Base-by-base conservation (phyloP, 2,329 filamentous ascomycete species). In the Calonectria pseudoturangicola region DNA sequence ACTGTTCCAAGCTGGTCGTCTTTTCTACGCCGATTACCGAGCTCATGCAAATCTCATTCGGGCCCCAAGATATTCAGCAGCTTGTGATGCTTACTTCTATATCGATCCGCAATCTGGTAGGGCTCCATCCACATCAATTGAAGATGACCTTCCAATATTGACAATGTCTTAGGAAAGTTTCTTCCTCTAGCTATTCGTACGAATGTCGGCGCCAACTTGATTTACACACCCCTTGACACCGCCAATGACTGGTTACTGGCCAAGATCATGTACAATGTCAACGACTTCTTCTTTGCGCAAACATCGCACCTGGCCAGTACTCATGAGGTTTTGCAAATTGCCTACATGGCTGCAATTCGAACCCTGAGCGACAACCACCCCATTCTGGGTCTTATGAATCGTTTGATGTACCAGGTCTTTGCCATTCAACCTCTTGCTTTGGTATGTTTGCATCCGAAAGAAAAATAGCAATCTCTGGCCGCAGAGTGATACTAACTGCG, bases 191-290 rank as follows among this genome's bases (percentile, higher is more conserved):
- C 54, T 9, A 58, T 58, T 27, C 54, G 54, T 25, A 58, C 54
- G 6, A 58, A 58, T 8, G 54, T 58, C n/a, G 54, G 54, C 7
- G 54, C 54, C 21, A 58, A 41, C 54, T n/a, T 58, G 33, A 41
- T 58, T 41, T 58, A 58, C n/a, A 58, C 54, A 9, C 54, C 54
- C 3, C 47, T 43, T 16, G 63, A 66, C 7, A 41, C 12, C 13
- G 25, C 63, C 1, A 66, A 54, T 21, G 63, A 66, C 8, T 66
- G 63, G 63, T 21, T 66, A 28, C 30, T 66, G 33, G 63, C 63
- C 10, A 66, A 66, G 63, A 54, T 66, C 16, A 66, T 66, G 63
- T 43, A 51, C 21, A 66, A 66, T 30, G 47, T 66, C 63, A 66
- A 66, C 21, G 63, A 66, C 47, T 66, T 66, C 28, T 66, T 41